Conservation (phyloP, 1,284 basidiomycete species). For the Trichosporon coremiiforme region DNA sequence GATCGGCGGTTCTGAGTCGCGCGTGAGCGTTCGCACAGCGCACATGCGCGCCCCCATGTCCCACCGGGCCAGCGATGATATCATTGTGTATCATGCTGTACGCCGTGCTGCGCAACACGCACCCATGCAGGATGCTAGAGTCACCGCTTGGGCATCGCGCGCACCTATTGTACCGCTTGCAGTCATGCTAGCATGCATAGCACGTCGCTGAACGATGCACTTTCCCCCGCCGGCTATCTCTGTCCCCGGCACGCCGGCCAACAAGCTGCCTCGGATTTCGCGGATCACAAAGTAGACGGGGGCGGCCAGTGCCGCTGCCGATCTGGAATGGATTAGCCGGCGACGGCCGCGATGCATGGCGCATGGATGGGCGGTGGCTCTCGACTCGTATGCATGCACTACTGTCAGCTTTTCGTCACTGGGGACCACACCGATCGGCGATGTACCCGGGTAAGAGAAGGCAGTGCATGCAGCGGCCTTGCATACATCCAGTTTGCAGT, state of each 20-base stretch:
- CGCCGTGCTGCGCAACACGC: not conserved
- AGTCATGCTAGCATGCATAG: not conserved
- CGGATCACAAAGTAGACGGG: not conserved
- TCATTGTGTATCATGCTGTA: constrained; percentile 10
- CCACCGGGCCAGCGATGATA: not conserved
- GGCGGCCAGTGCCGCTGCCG: constrained; percentile 8
- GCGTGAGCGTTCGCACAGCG: no score
- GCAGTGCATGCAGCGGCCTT: no score
- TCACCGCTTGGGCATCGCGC: not conserved
- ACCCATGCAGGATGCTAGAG: not conserved
- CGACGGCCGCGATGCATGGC: not conserved
- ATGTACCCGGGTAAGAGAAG: not conserved
- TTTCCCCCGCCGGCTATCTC: constrained; percentile 1
- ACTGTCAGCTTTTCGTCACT: not conserved
- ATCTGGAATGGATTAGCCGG: constrained; percentile 5
- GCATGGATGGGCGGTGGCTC: constrained; percentile 2
- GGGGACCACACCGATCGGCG: not conserved
- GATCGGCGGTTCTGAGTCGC: not conserved
- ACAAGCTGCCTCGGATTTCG: constrained; percentile 1
- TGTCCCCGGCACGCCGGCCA: not conserved
- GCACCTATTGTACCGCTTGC: constrained; percentile 4
- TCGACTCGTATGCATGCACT: not conserved
- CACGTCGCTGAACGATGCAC: not conserved
- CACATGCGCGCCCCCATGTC: not conserved
- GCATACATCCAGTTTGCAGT: no score